These are phyloP conservation scores for Saxispiralis lemnorum DNA, from an alignment of 495 filamentous ascomycete species.

Conservation along the genomic window DNA sequence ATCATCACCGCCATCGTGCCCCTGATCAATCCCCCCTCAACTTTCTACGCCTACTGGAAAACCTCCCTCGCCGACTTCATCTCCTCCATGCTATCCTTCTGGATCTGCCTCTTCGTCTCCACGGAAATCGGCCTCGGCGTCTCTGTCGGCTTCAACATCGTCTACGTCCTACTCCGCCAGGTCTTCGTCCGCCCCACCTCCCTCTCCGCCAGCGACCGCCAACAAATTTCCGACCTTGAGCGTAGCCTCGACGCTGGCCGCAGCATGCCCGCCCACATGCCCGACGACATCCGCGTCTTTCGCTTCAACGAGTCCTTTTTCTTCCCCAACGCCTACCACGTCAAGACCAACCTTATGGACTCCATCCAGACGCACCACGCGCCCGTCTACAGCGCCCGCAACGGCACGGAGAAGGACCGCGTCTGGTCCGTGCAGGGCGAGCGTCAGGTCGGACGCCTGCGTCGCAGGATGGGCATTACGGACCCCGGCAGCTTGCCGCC, in stretches of 20 bases:
- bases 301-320: constrained; percentile 29
- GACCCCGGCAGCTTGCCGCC: constrained; percentile 7
- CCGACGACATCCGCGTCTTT: constrained; percentile 27
- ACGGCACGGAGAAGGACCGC: constrained; percentile 22
- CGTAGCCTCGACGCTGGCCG: neutral
- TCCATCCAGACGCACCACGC: constrained; percentile 24
- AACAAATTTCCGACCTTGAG: constrained; percentile 5
- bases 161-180: constrained; percentile 29
- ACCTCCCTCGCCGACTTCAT: constrained; percentile 33
- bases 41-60: constrained; percentile 32
- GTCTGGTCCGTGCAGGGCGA: constrained; percentile 31
- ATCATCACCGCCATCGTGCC: constrained; percentile 30
- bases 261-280: constrained; percentile 13
- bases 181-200: constrained; percentile 23
- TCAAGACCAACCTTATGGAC: constrained; percentile 26
- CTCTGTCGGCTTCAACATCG: constrained; percentile 29
- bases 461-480: constrained; percentile 8
- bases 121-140: constrained; percentile 32
- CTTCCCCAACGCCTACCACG: constrained; percentile 33
- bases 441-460: constrained; percentile 19
- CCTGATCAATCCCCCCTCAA: constrained; percentile 25
- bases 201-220: constrained; percentile 3
- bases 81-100: constrained; percentile 32
- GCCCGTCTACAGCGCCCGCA: constrained; percentile 19
- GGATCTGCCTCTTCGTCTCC: constrained; percentile 33